phyloP scores from a whole-genome alignment of 2,329 filamentous ascomycete species.

The Pseudopithomyces maydicus region DNA sequence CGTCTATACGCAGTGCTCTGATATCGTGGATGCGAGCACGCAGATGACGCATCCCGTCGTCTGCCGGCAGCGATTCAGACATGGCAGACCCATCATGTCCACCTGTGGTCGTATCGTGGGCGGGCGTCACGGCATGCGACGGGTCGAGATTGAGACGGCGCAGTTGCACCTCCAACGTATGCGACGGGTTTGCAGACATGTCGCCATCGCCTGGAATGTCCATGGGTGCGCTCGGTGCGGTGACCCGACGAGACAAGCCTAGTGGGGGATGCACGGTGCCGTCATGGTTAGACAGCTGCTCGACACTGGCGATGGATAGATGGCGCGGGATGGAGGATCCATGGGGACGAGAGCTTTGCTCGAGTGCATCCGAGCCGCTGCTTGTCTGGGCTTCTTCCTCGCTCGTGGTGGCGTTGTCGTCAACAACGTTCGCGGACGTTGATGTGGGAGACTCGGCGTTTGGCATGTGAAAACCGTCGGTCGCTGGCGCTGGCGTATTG shows the following conservation, averaged over 20 bases:
- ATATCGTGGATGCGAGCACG: constrained; percentile 55
- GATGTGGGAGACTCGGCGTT: constrained; percentile 13
- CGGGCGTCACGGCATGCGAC: constrained; percentile 28
- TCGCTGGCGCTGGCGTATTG: constrained; percentile 19
- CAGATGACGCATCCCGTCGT: constrained; percentile 57
- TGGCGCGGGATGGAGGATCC: constrained; percentile 28
- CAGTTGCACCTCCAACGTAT: constrained; percentile 32
- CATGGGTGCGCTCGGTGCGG: constrained; percentile 27
- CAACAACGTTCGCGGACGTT: constrained; percentile 11
- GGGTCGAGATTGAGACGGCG: constrained; percentile 29
- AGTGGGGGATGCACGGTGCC: constrained; percentile 12
- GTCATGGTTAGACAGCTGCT: constrained; percentile 22
- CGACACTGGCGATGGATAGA: constrained; percentile 29
- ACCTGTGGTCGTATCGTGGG: constrained; percentile 19
- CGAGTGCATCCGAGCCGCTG: constrained; percentile 13
- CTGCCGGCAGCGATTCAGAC: constrained; percentile 50
- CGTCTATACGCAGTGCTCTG: constrained; percentile 48
- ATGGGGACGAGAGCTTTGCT: constrained; percentile 22
- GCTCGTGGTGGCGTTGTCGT: constrained; percentile 12
- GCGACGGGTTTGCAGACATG: constrained; percentile 41
- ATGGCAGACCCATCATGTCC: constrained; percentile 33
- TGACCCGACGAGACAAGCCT: constrained; percentile 17
- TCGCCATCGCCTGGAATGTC: constrained; percentile 23
- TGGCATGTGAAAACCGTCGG: constrained; percentile 34
- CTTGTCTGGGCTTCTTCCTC: constrained; percentile 14